phyloP scores from a whole-genome alignment of 2,329 filamentous ascomycete species.

The Hypocreales sp. region DNA sequence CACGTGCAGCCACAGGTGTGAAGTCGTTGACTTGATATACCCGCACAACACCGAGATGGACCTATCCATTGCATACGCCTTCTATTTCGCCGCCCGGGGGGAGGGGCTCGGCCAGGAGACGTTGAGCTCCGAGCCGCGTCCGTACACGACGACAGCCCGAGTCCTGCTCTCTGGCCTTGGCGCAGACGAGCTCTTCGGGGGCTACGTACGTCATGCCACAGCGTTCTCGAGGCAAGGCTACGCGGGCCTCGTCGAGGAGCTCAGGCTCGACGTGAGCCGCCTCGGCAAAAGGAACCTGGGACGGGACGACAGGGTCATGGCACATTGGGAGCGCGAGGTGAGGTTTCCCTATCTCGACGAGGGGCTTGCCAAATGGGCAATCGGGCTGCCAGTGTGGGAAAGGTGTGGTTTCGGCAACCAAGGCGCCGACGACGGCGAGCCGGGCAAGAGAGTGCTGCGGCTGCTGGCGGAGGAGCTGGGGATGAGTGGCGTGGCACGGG shows the following conservation, averaged over 20 bases:
- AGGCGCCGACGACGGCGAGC: slow-evolving; percentile 37
- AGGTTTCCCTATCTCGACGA: slow-evolving; percentile 89
- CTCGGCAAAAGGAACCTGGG: slow-evolving; percentile 91
- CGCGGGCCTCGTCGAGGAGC: slow-evolving; percentile 58
- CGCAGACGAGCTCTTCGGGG: slow-evolving; percentile 91
- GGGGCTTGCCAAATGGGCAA: slow-evolving; percentile 64
- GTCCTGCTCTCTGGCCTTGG: slow-evolving; percentile 86
- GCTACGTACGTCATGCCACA: slow-evolving; percentile 70
- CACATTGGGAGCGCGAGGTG: slow-evolving; percentile 77
- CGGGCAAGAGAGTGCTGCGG: slow-evolving; percentile 68
- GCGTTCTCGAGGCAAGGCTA: slow-evolving; percentile 61
- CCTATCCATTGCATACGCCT: slow-evolving; percentile 76
- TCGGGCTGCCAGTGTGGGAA: slow-evolving; percentile 58
- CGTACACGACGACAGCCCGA: slow-evolving; percentile 56
- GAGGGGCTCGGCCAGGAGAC: slow-evolving; percentile 30
- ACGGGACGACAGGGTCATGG: slow-evolving; percentile 80
- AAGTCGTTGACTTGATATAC: slow-evolving; percentile 63
- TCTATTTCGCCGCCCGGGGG: slow-evolving; percentile 90
- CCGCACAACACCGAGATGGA: slow-evolving; percentile 99
- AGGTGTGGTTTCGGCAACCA: slow-evolving; percentile 73
- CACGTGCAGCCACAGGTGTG: slow-evolving; percentile 49
- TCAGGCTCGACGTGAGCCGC: slow-evolving; percentile 70
- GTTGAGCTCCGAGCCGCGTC: slow-evolving; percentile 8
- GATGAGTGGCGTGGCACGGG: slow-evolving; percentile 55
- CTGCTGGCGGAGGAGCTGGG: slow-evolving; percentile 61